Base-by-base conservation (phyloP, 192 early-diverging fungal genomes). In the Paraglomus occultum region DNA sequence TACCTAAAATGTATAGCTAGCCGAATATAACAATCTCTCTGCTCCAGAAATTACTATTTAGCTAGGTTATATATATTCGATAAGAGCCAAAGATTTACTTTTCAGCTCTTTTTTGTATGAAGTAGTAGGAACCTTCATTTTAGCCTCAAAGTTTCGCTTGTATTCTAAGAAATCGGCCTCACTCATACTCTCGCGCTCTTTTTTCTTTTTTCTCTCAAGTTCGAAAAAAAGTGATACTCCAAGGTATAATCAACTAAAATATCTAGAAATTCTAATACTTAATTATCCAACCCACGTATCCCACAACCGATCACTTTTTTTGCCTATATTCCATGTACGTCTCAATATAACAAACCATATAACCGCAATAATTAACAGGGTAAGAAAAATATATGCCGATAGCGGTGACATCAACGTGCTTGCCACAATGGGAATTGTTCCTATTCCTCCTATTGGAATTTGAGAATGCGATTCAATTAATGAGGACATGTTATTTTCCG, bases 191-290 rank as follows among this genome's bases (percentile, higher is more conserved):
- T n/a, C n/a, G n/a, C n/a, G n/a, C n/a, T n/a, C n/a, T n/a, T n/a
- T n/a, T n/a, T n/a, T n/a, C n/a, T 60, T 60, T 15, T 60, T 60
- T 23, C 43, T 39, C 43, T 58, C 39, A 57, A 57, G 54, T n/a
- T 57, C 31, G 54, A 57, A 57, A 57, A 57, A 57, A 57, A 57
- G 22, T 57, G 54, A 57, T 57, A 57, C 54, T 57, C 22, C 54
- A 57, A 57, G 22, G 54, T 57, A 57, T 57, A 57, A 57, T 57
- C 6, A 57, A 57, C 54, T 57, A 57, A 57, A 57, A 57, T 57
- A 57, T 57, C 6, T 6, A 57, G 4, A 57, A 57, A 57, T 57
- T 57, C 54, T 57, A 57, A 57, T 57, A 57, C 6, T 57, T 3
- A 6, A 6, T 57, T 57, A 57, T 6, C 54, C 6, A 57, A 6